Percentiles rank a stretch among this genome's conserved stretches.
Evolutionary conservation across 2,329 filamentous ascomycete species (phyloP).

Genomic region (Aspergillus intermedius): DNA sequence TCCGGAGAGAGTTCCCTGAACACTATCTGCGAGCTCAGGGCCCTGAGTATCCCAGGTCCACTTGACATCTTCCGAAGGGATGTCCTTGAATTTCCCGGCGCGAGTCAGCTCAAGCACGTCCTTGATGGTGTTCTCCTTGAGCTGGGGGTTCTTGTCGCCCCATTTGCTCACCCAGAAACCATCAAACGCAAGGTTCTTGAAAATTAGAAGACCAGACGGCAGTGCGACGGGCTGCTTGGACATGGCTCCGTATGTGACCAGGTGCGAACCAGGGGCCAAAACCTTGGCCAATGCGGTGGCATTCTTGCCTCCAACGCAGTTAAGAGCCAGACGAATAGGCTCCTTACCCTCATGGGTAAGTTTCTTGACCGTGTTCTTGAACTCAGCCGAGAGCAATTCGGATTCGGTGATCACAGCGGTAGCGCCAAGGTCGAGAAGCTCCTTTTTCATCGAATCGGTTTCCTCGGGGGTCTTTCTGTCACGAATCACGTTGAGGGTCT

Average conservation of each 20-base stretch:
- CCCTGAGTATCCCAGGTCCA: slow-evolving; percentile 80
- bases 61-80: slow-evolving; percentile 70
- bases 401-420: slow-evolving; percentile 58
- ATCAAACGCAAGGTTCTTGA: slow-evolving; percentile 80
- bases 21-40: slow-evolving; percentile 61
- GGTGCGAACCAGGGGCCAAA: slow-evolving; percentile 60
- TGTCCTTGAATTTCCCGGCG: slow-evolving; percentile 71
- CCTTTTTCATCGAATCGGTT: slow-evolving; percentile 58
- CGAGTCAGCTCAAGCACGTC: slow-evolving; percentile 74
- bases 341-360: slow-evolving; percentile 69
- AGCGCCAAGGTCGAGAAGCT: slow-evolving; percentile 56
- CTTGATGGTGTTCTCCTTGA: slow-evolving; percentile 73
- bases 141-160: slow-evolving; percentile 66
- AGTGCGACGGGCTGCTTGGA: slow-evolving; percentile 75
- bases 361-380: slow-evolving; percentile 49
- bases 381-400: slow-evolving; percentile 44
- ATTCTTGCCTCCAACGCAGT: slow-evolving; percentile 87
- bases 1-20: slow-evolving; percentile 75
- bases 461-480: slow-evolving; percentile 59
- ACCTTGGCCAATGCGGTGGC: slow-evolving; percentile 72
- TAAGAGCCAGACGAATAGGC: slow-evolving; percentile 69
- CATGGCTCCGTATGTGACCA: slow-evolving; percentile 97
- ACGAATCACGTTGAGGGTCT: slow-evolving; percentile 83
- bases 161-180: slow-evolving; percentile 95
- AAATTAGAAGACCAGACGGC: slow-evolving; percentile 81